A percentile compares a stretch with the other conserved stretches of the same genome.
These are phyloP conservation scores for Fusarium nurragi DNA, from an alignment of 2,329 filamentous ascomycete genomes.

Conservation along the genomic window DNA sequence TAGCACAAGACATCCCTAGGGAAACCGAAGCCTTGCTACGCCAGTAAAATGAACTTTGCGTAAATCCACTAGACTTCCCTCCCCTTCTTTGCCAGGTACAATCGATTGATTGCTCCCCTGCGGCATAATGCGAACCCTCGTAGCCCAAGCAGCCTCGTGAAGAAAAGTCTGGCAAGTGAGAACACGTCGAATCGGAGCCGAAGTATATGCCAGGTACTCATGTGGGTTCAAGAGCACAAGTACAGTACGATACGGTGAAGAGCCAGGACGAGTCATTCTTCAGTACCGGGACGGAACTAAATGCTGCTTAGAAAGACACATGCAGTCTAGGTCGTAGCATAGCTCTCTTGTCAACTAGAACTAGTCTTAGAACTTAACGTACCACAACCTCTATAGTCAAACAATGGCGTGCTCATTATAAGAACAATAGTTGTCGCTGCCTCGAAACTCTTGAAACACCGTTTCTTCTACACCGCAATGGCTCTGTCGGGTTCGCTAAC, in stretches of 20 bases:
- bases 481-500: neutral
- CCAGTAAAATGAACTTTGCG: neutral
- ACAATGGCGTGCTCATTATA: neutral
- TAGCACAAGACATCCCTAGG: neutral
- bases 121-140: conserved; percentile 2
- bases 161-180: conserved; percentile 1
- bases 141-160: neutral
- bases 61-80: neutral
- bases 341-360: neutral
- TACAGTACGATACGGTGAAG: conserved; percentile 17
- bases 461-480: conserved; percentile 8
- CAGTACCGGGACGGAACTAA: neutral
- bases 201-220: conserved; percentile 1
- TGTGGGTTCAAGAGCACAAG: conserved; percentile 16
- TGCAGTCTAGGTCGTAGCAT: neutral
- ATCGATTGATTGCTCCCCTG: conserved; percentile 3
- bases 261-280: conserved; percentile 7
- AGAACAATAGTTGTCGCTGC: neutral
- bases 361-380: too few species aligned
- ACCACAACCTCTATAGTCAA: neutral
- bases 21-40: neutral
- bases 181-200: conserved; percentile 12
- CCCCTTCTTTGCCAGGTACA: conserved; percentile 12
- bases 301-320: neutral
- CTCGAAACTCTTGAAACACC: neutral